Conservation (phyloP, 441 rosid species). For the Biscutella laevigata region DNA sequence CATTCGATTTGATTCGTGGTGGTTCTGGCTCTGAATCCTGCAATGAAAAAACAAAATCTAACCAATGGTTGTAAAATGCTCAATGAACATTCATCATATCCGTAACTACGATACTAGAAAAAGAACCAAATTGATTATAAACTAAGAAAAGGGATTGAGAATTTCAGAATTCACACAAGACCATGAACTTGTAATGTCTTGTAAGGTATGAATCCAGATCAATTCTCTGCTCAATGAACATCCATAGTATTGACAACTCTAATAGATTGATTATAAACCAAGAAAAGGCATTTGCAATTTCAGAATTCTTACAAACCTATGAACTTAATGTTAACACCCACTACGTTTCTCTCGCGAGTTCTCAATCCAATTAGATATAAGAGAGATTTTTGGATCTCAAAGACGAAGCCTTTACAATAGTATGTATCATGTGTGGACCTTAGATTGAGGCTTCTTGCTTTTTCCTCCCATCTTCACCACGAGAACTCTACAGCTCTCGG, state of each 20-base stretch:
- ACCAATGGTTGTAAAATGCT: not conserved
- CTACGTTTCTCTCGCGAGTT: not conserved
- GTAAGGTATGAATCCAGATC: too few relatives aligned
- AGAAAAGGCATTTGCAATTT: not conserved
- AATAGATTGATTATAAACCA: not conserved
- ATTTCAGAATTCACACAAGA: not conserved
- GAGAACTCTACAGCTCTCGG: conserved; percentile 16
- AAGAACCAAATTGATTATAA: not conserved
- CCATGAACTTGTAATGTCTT: too few relatives aligned
- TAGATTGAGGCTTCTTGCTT: conserved; percentile 28
- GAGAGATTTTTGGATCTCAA: conserved; percentile 2
- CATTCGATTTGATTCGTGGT: conserved; percentile 78
- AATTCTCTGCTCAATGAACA: not conserved
- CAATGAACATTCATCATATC: not conserved
- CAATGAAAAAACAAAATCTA: conserved; percentile 13
- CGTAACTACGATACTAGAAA: not conserved
- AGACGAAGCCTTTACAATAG: conserved; percentile 16
- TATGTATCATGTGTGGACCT: conserved; percentile 18
- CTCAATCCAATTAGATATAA: not conserved
- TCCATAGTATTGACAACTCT: not conserved
- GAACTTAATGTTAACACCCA: not conserved
- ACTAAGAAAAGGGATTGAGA: too few relatives aligned
- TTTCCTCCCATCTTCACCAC: conserved; percentile 30
- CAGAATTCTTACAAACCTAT: not conserved
- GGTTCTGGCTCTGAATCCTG: conserved; percentile 60